These are phyloP conservation scores for Pseudogymnoascus destructans DNA, from an alignment of 2,329 filamentous ascomycete species.

Conservation along the genomic window DNA sequence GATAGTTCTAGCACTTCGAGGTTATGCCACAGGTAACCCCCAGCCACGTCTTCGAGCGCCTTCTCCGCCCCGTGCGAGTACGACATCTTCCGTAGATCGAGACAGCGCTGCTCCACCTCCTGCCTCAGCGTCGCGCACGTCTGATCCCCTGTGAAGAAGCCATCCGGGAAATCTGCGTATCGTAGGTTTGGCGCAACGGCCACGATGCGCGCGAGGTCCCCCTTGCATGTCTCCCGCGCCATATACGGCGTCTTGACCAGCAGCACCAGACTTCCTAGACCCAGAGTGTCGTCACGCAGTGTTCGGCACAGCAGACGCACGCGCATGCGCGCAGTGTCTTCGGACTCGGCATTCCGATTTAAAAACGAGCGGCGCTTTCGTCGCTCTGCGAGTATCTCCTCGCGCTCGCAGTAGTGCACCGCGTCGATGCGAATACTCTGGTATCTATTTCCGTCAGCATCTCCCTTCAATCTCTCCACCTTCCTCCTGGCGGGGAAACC, in stretches of 20 bases:
- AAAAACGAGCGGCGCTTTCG: slow-evolving; percentile 63
- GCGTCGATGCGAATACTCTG: slow-evolving; percentile 83
- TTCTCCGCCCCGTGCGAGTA: slow-evolving; percentile 69
- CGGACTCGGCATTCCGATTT: slow-evolving; percentile 63
- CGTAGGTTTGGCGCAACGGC: slow-evolving; percentile 72
- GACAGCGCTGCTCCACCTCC: slow-evolving; percentile 73
- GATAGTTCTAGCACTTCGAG: slow-evolving; percentile 63
- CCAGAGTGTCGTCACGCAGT: slow-evolving; percentile 57
- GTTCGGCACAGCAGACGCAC: slow-evolving; percentile 70
- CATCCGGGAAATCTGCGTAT: slow-evolving; percentile 84
- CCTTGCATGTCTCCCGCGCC: slow-evolving; percentile 72
- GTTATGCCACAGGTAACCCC: slow-evolving; percentile 52
- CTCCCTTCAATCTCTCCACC: not conserved
- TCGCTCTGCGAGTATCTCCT: slow-evolving; percentile 66
- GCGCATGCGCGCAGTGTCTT: slow-evolving; percentile 65
- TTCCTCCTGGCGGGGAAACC: slow-evolving; percentile 27
- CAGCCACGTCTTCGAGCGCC: slow-evolving; percentile 57
- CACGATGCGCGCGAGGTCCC: slow-evolving; percentile 73
- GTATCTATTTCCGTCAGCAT: slow-evolving; percentile 42
- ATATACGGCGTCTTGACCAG: slow-evolving; percentile 89
- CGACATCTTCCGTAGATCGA: slow-evolving; percentile 77
- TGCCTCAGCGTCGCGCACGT: slow-evolving; percentile 63
- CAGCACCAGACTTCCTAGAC: slow-evolving; percentile 55
- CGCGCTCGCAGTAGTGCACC: slow-evolving; percentile 86
- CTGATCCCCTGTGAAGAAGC: slow-evolving; percentile 70